Evolutionary conservation across 192 early-diverging fungal species (phyloP).

Genomic region (Cetraspora pellucida): DNA sequence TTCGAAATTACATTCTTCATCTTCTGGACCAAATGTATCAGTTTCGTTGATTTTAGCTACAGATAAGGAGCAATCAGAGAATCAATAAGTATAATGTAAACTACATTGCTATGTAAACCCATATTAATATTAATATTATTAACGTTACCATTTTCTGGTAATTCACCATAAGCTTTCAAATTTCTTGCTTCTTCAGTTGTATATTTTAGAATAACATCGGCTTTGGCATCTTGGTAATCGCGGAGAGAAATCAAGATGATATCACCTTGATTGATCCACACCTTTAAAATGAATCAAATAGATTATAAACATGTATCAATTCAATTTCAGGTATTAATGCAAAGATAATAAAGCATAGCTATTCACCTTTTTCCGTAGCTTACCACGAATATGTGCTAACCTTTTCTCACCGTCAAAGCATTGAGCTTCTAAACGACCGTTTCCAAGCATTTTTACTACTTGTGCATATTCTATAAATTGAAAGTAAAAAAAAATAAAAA

Average conservation of each 20-base stretch:
- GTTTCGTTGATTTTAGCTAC: constrained; percentile 80
- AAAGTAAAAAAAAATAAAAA: background rate
- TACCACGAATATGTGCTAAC: constrained; percentile 94
- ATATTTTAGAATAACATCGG: constrained; percentile 96
- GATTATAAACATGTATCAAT: background rate
- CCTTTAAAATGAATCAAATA: constrained; percentile 29
- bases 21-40: constrained; percentile 64
- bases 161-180: constrained; percentile 92
- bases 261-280: constrained; percentile 92
- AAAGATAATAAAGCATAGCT: background rate
- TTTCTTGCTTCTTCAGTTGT: constrained; percentile 92
- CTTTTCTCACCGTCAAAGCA: constrained; percentile 90
- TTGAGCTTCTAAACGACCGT: constrained; percentile 88
- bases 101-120: background rate
- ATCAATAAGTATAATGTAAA: background rate
- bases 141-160: constrained; percentile 78
- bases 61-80: constrained; percentile 19
- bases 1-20: constrained; percentile 79
- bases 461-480: constrained; percentile 86
- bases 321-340: background rate
- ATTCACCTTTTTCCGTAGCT: constrained; percentile 93
- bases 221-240: constrained; percentile 92
- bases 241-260: constrained; percentile 86
- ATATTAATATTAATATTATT: background rate
- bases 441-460: constrained; percentile 95